phyloP scores from a whole-genome alignment of 305 asterid species.

The Euphrasia arctica region DNA sequence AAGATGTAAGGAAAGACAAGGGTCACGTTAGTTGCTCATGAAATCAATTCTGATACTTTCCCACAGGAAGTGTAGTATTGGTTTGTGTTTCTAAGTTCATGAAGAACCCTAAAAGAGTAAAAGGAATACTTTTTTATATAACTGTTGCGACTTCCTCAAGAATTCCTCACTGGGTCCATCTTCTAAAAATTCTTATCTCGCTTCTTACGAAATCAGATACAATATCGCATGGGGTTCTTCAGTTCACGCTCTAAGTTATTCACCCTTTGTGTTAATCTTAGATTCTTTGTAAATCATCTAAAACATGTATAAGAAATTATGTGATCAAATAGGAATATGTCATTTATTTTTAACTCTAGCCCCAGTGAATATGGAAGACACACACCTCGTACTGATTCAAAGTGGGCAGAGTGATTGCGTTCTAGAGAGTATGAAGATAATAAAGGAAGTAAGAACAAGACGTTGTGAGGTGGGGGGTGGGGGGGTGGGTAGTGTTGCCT shows the following conservation, averaged over 20 bases:
- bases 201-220: neutral
- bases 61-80: neutral
- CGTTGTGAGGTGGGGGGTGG: neutral
- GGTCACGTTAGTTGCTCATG: neutral
- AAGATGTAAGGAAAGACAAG: neutral
- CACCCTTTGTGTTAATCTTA: neutral
- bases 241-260: neutral
- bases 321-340: too few relatives aligned
- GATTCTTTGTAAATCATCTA: neutral
- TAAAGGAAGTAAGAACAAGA: slow-evolving; percentile 8
- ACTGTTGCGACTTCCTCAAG: slow-evolving; percentile 3
- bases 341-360: too few relatives aligned
- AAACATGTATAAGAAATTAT: neutral
- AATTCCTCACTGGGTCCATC: neutral
- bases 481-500: neutral
- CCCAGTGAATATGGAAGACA: too few relatives aligned
- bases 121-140: neutral
- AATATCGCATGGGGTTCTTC: neutral
- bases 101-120: neutral
- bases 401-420: neutral
- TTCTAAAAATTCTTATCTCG: too few relatives aligned
- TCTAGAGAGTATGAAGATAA: slow-evolving; percentile 2
- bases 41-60: neutral
- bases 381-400: too few relatives aligned
- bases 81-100: neutral